phyloP scores from a whole-genome alignment of 1,139 yeast genomes.

The Geotrichum restrictum region DNA sequence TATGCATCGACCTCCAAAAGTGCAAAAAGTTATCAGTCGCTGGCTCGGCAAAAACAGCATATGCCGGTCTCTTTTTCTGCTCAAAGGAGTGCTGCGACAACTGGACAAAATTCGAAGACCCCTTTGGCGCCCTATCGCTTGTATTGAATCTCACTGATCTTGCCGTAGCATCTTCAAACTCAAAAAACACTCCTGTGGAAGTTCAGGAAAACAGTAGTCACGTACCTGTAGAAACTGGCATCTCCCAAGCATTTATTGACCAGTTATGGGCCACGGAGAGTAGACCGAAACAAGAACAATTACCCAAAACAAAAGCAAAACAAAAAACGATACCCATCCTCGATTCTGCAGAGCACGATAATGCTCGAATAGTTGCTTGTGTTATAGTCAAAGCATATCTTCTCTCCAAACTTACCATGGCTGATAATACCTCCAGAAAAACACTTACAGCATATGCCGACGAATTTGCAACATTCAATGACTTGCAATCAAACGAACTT shows the following conservation, averaged over 20 bases:
- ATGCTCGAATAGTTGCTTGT: conserved; percentile 40
- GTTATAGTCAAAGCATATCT: conserved; percentile 27
- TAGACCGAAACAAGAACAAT: background rate
- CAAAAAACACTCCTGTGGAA: conserved; percentile 12
- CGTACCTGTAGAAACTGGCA: background rate
- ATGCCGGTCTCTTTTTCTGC: conserved; percentile 56
- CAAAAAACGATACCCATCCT: conserved; percentile 6
- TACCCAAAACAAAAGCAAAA: conserved; percentile 1
- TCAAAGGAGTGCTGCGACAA: conserved; percentile 43
- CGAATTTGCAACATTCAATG: conserved; percentile 36
- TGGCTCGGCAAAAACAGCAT: conserved; percentile 28
- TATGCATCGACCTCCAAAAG: background rate
- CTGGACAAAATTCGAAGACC: conserved; percentile 38
- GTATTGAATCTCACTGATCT: conserved; percentile 37
- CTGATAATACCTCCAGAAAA: conserved; percentile 1
- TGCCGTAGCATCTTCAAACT: conserved; percentile 26
- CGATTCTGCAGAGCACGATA: conserved; percentile 36
- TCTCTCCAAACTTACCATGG: background rate
- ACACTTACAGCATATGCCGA: conserved; percentile 1
- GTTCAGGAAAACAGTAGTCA: background rate
- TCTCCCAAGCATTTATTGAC: conserved; percentile 5
- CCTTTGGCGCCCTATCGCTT: conserved; percentile 34
- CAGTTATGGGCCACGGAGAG: conserved; percentile 4
- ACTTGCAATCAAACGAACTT: conserved; percentile 54
- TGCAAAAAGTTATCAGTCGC: conserved; percentile 23